Percentiles rank a stretch among this genome's conserved stretches.
These are phyloP conservation scores for Neofusicoccum umdonicola DNA, from an alignment of 2,329 filamentous ascomycete genomes.

Conservation along the genomic window DNA sequence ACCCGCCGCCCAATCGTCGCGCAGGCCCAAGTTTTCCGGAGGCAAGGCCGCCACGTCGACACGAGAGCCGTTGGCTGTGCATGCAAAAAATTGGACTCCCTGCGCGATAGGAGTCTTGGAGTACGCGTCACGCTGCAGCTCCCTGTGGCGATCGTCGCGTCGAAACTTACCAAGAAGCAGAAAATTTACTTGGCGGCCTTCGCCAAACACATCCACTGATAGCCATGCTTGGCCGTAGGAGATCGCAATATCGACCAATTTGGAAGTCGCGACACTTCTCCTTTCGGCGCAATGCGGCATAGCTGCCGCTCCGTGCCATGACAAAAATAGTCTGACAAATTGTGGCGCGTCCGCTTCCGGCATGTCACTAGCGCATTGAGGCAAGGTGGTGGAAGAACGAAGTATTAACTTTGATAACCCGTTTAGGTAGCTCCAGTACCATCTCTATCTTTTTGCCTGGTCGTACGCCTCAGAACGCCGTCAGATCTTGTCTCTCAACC, in stretches of 20 bases:
- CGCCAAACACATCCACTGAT: constrained; percentile 4
- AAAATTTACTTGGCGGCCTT: constrained; percentile 3
- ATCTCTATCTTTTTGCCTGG: background rate
- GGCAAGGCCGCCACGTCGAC: background rate
- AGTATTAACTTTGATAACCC: background rate
- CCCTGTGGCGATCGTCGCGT: constrained; percentile 8
- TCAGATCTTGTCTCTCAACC: background rate
- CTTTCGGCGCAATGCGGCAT: background rate
- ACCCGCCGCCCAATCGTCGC: no score
- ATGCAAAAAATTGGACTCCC: background rate
- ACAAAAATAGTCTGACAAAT: background rate
- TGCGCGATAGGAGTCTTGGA: background rate
- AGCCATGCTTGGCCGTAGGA: background rate
- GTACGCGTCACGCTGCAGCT: constrained; percentile 6
- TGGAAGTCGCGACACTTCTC: background rate
- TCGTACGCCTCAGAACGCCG: background rate
- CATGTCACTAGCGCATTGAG: background rate
- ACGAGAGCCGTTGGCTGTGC: background rate
- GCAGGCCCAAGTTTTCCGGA: background rate
- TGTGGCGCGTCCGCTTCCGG: background rate
- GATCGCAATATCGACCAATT: constrained; percentile 3
- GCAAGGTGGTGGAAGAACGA: background rate
- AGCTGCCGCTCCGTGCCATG: background rate
- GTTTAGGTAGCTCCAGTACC: background rate
- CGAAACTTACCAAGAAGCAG: constrained; percentile 11